phyloP scores from a whole-genome alignment of 306 rosid genomes.

The Mimosa pudica region DNA sequence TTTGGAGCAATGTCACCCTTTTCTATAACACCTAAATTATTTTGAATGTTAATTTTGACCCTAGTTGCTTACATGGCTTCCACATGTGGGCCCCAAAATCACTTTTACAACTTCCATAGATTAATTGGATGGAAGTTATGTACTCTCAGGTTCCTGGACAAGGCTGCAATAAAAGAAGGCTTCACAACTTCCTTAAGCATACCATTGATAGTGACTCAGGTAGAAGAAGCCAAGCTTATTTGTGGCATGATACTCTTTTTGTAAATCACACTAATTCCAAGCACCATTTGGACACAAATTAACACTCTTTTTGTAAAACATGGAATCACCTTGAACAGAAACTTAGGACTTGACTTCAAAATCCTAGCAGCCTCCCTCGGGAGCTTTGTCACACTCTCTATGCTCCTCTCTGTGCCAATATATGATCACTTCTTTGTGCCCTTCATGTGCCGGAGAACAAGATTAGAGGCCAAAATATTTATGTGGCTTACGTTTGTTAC shows the following conservation, averaged over 20 bases:
- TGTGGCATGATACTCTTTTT: conserved; percentile 66
- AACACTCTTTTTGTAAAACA: conserved; percentile 87
- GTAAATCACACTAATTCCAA: conserved; percentile 68
- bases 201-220: conserved; percentile 78
- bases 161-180: conserved; percentile 47
- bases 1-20: no score
- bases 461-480: not conserved
- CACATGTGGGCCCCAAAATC: no score
- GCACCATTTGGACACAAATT: conserved; percentile 78
- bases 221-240: conserved; percentile 82
- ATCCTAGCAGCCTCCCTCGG: conserved; percentile 85
- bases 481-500: no score
- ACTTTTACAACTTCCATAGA: not conserved
- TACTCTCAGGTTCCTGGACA: conserved; percentile 52
- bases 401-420: conserved; percentile 72
- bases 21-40: no score
- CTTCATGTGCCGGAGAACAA: conserved; percentile 58
- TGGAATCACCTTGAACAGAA: conserved; percentile 80
- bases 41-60: no score
- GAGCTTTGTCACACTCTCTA: conserved; percentile 73
- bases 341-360: conserved; percentile 54
- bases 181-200: conserved; percentile 28
- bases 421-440: conserved; percentile 73
- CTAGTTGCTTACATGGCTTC: no score
- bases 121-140: conserved; percentile 6